Evolutionary conservation across 2,329 filamentous ascomycete species (phyloP).

Genomic region (Aspergillus caelatus): DNA sequence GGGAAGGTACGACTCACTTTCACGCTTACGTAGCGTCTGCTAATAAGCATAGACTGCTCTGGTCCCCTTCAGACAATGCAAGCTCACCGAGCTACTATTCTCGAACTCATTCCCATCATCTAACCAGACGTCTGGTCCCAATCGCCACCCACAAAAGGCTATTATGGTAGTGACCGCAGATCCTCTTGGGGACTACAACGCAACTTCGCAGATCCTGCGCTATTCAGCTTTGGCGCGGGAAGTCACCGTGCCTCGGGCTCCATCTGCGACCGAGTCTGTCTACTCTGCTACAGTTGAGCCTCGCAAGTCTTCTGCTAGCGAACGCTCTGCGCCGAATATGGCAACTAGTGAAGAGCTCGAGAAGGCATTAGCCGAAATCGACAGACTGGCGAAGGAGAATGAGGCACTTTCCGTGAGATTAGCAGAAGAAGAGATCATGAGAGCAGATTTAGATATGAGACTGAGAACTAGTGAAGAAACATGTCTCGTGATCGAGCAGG

Average conservation of each 20-base stretch:
- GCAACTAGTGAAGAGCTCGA: conserved; percentile 70
- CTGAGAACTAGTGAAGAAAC: conserved; percentile 66
- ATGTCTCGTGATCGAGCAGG: conserved; percentile 76
- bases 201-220: conserved; percentile 91
- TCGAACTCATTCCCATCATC: conserved; percentile 81
- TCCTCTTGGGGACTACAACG: conserved; percentile 90
- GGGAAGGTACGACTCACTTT: conserved; percentile 63
- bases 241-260: conserved; percentile 86
- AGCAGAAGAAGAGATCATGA: conserved; percentile 69
- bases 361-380: conserved; percentile 77
- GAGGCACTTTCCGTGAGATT: conserved; percentile 73
- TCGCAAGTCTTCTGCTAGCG: conserved; percentile 37
- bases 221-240: conserved; percentile 93
- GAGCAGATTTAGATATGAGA: conserved; percentile 72
- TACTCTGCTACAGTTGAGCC: conserved; percentile 36
- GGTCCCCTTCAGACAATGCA: conserved; percentile 81
- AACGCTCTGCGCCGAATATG: conserved; percentile 48
- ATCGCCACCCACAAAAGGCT: conserved; percentile 77
- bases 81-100: conserved; percentile 81
- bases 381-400: conserved; percentile 75
- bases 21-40: not conserved
- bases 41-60: conserved; percentile 61
- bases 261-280: conserved; percentile 77
- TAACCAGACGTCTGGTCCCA: conserved; percentile 47
- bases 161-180: conserved; percentile 98